Conservation (phyloP, 2,329 filamentous ascomycete species). For the Apiospora aurea region DNA sequence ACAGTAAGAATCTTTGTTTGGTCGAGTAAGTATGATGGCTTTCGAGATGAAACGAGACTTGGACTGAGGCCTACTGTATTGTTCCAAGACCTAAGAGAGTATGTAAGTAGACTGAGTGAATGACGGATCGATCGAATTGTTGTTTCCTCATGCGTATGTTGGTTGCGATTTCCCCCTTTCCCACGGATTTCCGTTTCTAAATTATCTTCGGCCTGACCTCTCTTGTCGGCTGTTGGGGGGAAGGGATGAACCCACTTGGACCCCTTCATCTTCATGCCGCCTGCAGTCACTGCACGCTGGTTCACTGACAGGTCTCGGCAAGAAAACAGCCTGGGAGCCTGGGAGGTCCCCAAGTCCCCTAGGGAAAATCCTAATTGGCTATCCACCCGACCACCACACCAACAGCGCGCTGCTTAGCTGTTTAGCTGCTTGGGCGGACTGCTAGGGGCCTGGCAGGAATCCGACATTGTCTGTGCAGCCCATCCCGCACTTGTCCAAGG, state of each 20-base stretch:
- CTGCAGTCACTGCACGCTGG: neutral
- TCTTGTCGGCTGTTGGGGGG: neutral
- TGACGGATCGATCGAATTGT: neutral
- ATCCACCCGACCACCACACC: neutral
- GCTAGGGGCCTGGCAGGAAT: neutral
- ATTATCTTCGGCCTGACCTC: neutral
- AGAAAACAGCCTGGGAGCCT: neutral
- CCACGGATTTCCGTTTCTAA: neutral
- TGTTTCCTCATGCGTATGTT: conserved; percentile 9
- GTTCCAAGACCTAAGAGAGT: neutral
- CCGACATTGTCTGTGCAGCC: neutral
- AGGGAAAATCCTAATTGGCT: conserved; percentile 1
- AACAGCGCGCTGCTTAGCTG: neutral
- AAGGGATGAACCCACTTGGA: conserved; percentile 13
- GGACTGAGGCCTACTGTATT: neutral
- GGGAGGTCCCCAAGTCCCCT: no score
- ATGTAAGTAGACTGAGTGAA: neutral
- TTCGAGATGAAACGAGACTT: neutral
- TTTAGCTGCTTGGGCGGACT: neutral
- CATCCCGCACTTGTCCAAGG: neutral
- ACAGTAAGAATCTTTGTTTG: neutral
- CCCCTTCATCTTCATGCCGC: conserved; percentile 18
- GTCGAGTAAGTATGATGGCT: neutral
- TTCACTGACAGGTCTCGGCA: neutral
- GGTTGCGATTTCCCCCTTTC: conserved; percentile 17